phyloP scores from a whole-genome alignment of 495 filamentous ascomycete genomes.

The Aspergillus incahuasiensis region DNA sequence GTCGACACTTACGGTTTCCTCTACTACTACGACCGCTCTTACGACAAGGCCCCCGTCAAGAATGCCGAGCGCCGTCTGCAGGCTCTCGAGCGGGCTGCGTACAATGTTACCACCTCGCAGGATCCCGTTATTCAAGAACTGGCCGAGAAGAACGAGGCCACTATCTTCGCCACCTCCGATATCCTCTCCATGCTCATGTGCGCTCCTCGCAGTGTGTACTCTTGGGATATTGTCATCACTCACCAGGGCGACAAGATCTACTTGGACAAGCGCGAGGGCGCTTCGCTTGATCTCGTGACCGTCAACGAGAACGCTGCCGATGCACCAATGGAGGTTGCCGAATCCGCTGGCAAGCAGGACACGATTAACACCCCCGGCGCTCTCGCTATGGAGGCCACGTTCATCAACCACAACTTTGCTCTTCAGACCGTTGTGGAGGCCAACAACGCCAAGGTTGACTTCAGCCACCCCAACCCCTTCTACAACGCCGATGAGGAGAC shows the following conservation, averaged over 20 bases:
- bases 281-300: conserved; percentile 90
- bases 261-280: conserved; percentile 95
- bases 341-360: conserved; percentile 79
- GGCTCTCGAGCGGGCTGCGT: conserved; percentile 85
- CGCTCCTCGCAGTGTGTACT: conserved; percentile 88
- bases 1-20: conserved; percentile 93
- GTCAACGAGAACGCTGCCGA: conserved; percentile 99
- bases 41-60: conserved; percentile 90
- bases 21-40: conserved; percentile 92
- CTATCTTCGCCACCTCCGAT: conserved; percentile 93
- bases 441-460: conserved; percentile 68
- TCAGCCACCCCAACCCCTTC: conserved; percentile 91
- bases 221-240: conserved; percentile 93
- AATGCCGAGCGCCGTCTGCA: conserved; percentile 78
- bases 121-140: conserved; percentile 97
- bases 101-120: conserved; percentile 94
- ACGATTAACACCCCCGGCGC: conserved; percentile 85
- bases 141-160: conserved; percentile 92
- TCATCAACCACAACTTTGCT: conserved; percentile 99
- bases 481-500: conserved; percentile 91
- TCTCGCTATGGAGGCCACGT: conserved; percentile 91
- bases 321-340: conserved; percentile 82
- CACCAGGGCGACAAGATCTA: conserved; percentile 92
- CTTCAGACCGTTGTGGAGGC: conserved; percentile 88
- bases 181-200: conserved; percentile 99